A percentile compares a stretch with the other conserved stretches of the same genome.
phyloP scores from a whole-genome alignment of 768 basidiomycete species.

The Suillus alpinus region DNA sequence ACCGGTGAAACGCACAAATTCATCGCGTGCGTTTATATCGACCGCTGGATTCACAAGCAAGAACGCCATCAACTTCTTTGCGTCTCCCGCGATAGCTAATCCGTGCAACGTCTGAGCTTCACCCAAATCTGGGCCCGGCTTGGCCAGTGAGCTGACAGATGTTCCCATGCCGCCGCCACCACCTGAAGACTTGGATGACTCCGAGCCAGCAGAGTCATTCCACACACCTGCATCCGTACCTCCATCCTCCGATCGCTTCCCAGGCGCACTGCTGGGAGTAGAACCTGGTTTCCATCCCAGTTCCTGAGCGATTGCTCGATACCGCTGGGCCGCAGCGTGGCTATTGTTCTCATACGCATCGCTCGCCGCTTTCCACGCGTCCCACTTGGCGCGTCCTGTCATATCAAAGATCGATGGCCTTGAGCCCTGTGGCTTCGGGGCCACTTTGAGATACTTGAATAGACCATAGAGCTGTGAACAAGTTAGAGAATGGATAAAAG shows the following conservation, averaged over 20 bases:
- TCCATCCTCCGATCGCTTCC: constrained; percentile 10
- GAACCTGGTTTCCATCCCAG: constrained; percentile 63
- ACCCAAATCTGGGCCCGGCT: constrained; percentile 34
- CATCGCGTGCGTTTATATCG: constrained; percentile 62
- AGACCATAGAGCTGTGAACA: constrained; percentile 74
- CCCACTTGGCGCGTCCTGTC: constrained; percentile 83
- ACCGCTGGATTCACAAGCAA: constrained; percentile 39
- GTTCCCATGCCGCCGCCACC: constrained; percentile 52
- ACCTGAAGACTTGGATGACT: constrained; percentile 19
- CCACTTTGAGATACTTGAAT: constrained; percentile 72
- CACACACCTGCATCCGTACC: constrained; percentile 41
- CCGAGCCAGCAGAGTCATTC: constrained; percentile 38
- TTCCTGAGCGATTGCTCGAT: constrained; percentile 63
- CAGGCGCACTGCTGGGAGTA: constrained; percentile 4
- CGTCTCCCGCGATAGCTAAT: constrained; percentile 58
- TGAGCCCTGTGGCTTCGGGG: constrained; percentile 48
- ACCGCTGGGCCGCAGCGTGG: constrained; percentile 56
- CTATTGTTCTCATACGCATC: constrained; percentile 43
- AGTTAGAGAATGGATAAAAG: constrained; percentile 16
- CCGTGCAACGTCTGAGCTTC: constrained; percentile 52
- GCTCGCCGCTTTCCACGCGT: constrained; percentile 65
- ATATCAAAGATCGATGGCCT: constrained; percentile 79
- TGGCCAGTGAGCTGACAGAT: constrained; percentile 58
- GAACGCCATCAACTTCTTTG: constrained; percentile 40
- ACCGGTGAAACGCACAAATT: constrained; percentile 59